Percentiles rank a stretch among this genome's conserved stretches.
Conservation (phyloP, 306 rosid genomes). For the Sicyos baderoa region DNA sequence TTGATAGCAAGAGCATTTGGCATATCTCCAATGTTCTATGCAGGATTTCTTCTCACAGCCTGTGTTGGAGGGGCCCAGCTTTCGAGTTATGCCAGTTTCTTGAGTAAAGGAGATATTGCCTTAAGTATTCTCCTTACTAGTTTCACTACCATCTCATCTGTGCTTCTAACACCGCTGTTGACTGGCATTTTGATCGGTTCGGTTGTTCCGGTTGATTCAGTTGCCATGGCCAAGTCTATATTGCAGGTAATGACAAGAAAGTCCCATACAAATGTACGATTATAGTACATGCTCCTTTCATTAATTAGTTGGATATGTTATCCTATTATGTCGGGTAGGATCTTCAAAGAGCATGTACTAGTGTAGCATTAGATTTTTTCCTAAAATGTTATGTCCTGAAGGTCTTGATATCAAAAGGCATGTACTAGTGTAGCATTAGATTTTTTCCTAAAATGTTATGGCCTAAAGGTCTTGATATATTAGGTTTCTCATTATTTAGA, state of each 20-base stretch:
- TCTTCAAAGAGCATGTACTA: not conserved
- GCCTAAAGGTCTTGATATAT: not conserved
- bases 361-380: not conserved
- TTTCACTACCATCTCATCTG: conserved; percentile 77
- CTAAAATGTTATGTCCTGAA: not conserved
- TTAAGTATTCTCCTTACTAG: conserved; percentile 89
- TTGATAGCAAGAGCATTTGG: conserved; percentile 69
- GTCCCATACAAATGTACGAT: too few species aligned
- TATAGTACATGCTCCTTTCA: not conserved
- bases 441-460: not conserved
- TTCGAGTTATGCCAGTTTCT: conserved; percentile 83
- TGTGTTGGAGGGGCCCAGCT: conserved; percentile 97
- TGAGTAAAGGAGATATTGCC: conserved; percentile 95
- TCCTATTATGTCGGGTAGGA: not conserved
- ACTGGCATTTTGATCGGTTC: conserved; percentile 81
- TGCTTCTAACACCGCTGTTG: conserved; percentile 65
- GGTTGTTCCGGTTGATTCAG: conserved; percentile 83
- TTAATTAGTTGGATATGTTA: not conserved
- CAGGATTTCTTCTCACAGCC: conserved; percentile 82
- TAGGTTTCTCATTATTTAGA: not conserved
- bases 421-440: not conserved
- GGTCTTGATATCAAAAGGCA: not conserved
- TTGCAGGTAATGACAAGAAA: conserved; percentile 49
- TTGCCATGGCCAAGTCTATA: conserved; percentile 94
- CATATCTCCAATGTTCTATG: conserved; percentile 57